A percentile compares a stretch with the other conserved stretches of the same genome.
phyloP scores from a whole-genome alignment of 345 rosid genomes.

The Hibiscus syriacus region DNA sequence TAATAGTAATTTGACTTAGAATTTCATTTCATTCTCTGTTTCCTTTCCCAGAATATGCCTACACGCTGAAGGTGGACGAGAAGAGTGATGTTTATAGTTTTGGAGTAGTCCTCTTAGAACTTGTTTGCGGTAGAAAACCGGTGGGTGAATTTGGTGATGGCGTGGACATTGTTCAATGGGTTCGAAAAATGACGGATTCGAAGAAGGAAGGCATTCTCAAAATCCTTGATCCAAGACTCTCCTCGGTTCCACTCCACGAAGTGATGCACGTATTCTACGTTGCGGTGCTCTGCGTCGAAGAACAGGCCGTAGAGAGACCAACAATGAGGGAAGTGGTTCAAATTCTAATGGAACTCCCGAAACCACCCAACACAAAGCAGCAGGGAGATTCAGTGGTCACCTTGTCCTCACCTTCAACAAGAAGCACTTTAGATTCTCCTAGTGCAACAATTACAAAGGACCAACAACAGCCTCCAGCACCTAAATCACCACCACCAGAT shows the following conservation, averaged over 20 bases:
- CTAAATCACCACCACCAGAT: slow-evolving; percentile 33
- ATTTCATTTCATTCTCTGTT: neutral
- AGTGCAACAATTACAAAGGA: neutral
- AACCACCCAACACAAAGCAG: slow-evolving; percentile 43
- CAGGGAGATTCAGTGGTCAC: slow-evolving; percentile 26
- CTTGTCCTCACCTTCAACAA: slow-evolving; percentile 25
- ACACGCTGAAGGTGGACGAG: slow-evolving; percentile 92
- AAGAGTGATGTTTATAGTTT: slow-evolving; percentile 98
- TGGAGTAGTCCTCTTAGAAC: slow-evolving; percentile 89
- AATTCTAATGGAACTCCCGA: slow-evolving; percentile 87
- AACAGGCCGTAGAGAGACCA: slow-evolving; percentile 93
- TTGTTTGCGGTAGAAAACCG: slow-evolving; percentile 74
- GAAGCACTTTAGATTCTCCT: slow-evolving; percentile 28
- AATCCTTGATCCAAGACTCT: slow-evolving; percentile 75
- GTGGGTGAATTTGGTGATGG: slow-evolving; percentile 98
- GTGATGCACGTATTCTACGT: slow-evolving; percentile 93
- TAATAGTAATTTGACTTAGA: slow-evolving; percentile 6
- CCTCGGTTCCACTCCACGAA: slow-evolving; percentile 74
- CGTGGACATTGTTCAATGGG: slow-evolving; percentile 97
- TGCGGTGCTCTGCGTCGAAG: slow-evolving; percentile 94
- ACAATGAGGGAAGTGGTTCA: slow-evolving; percentile 98
- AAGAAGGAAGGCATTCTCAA: slow-evolving; percentile 74
- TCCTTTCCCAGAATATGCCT: slow-evolving; percentile 70
- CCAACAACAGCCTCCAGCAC: slow-evolving; percentile 27
- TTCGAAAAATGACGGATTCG: slow-evolving; percentile 81